phyloP scores from a whole-genome alignment of 768 basidiomycete species.

The Lactarius sanguifluus region DNA sequence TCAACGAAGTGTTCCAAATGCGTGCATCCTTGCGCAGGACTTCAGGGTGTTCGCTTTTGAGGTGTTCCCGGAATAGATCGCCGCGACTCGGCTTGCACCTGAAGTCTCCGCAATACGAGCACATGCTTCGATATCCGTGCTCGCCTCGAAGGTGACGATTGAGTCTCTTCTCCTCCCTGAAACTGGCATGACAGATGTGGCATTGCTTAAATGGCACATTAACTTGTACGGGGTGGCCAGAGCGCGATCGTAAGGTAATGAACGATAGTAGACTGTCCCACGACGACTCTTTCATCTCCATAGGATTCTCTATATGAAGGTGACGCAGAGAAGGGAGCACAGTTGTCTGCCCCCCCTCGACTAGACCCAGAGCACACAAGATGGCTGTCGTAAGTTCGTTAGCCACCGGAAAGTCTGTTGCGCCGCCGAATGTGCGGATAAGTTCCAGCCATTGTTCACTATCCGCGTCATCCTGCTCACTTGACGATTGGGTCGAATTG shows the following conservation, averaged over 20 bases:
- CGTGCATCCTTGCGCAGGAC: no score
- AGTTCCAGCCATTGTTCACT: neutral
- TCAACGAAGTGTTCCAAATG: neutral
- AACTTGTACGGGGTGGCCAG: neutral
- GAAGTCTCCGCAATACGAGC: neutral
- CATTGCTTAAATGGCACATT: neutral
- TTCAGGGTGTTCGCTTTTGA: neutral
- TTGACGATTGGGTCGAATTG: neutral
- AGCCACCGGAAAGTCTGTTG: neutral
- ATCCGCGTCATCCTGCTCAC: neutral
- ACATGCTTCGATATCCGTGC: neutral
- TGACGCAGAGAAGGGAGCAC: neutral
- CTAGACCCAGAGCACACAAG: neutral
- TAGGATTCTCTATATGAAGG: neutral
- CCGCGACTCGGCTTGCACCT: neutral
- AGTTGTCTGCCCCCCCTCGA: neutral
- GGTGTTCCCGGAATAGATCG: neutral
- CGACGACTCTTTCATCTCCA: neutral
- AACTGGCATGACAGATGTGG: neutral
- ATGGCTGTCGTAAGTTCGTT: neutral
- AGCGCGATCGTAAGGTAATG: neutral
- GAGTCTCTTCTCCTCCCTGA: rapidly evolving
- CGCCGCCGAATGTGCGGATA: neutral
- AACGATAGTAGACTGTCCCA: neutral
- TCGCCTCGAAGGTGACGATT: neutral